These are phyloP conservation scores for Fusarium globosum DNA, from an alignment of 2,329 filamentous ascomycete genomes.

Conservation along the genomic window DNA sequence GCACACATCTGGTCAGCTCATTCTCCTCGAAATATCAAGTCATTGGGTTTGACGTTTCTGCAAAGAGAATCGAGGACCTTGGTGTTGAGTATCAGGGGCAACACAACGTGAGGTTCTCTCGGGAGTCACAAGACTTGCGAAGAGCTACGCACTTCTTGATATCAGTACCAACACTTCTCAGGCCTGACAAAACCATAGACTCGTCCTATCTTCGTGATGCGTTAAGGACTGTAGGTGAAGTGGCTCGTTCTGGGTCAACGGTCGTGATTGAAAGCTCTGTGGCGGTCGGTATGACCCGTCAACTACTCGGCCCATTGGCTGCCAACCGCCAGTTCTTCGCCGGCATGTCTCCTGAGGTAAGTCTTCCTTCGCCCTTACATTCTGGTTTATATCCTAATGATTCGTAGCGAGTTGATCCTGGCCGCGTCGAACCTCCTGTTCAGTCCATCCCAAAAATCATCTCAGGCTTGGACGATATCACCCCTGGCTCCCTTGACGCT, in stretches of 20 bases:
- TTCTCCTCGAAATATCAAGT: slow-evolving; percentile 56
- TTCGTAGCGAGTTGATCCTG: slow-evolving; percentile 60
- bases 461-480: slow-evolving; percentile 60
- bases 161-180: slow-evolving; percentile 62
- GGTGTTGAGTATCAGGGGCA: slow-evolving; percentile 36
- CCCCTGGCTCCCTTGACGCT: slow-evolving; percentile 55
- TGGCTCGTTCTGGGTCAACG: slow-evolving; percentile 56
- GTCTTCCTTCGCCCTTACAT: background rate
- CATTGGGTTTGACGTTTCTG: slow-evolving; percentile 60
- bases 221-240: slow-evolving; percentile 53
- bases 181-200: slow-evolving; percentile 58
- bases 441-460: slow-evolving; percentile 62
- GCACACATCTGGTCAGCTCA: slow-evolving; percentile 57
- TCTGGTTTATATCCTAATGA: background rate
- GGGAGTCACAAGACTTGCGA: slow-evolving; percentile 49
- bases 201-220: slow-evolving; percentile 58
- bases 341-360: slow-evolving; percentile 59
- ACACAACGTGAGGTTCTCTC: slow-evolving; percentile 47
- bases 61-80: slow-evolving; percentile 50
- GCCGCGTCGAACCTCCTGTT: slow-evolving; percentile 54
- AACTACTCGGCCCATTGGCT: slow-evolving; percentile 59
- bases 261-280: slow-evolving; percentile 65
- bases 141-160: slow-evolving; percentile 62
- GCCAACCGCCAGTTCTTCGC: slow-evolving; percentile 53
- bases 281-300: slow-evolving; percentile 63